Evolutionary conservation across 768 basidiomycete genomes (phyloP), one percentile per base, ranked within the genome.

Genomic region (Chalciporus piperatus): DNA sequence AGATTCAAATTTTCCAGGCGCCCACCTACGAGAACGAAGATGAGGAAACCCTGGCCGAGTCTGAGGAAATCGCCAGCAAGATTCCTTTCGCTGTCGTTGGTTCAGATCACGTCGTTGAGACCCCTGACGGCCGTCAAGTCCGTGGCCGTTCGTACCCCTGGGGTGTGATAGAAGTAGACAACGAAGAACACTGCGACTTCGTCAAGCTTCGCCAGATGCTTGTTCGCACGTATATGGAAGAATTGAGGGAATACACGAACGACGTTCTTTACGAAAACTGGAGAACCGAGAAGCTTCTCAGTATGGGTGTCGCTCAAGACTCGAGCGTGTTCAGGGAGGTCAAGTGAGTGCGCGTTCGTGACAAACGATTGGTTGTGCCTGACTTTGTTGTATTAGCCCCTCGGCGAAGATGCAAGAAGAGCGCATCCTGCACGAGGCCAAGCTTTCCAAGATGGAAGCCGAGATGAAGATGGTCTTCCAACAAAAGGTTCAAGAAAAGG

Each of bases 401-500:
- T 95, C 95, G 44, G 91, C 89, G 52, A 89, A 93, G 72, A 82
- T 92, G 75, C 93, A 95, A 58, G 97, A 99, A 68, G 97, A 99
- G 68, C 90, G 97, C 50, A 78, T 92, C 47, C 72, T 98, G 66
- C 96, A 99, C 74, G 96, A 99, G 74, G 89, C 91, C 60, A 98
- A 98, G 72, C 83, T 99, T 48, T 83, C 92, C 50, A 99, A 99
- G 85, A 98, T 98, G 88, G 97, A 99, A 76, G 90, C 94, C 50
- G 97, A 98, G 80, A 99, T 99, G 97, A 98, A 98, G 84, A 93
- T 96, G 92, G 97, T 99, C 62, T 99, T 99, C 93, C 94, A 95
- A 69, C 97, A 98, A 74, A 99, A 99, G 72, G 97, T 99, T 49
- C 92, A 94, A 70, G 97, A 99, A 71, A 98, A 99, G 79, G 97